Evolutionary conservation across 306 rosid species (phyloP).

Genomic region (Vicia villosa): DNA sequence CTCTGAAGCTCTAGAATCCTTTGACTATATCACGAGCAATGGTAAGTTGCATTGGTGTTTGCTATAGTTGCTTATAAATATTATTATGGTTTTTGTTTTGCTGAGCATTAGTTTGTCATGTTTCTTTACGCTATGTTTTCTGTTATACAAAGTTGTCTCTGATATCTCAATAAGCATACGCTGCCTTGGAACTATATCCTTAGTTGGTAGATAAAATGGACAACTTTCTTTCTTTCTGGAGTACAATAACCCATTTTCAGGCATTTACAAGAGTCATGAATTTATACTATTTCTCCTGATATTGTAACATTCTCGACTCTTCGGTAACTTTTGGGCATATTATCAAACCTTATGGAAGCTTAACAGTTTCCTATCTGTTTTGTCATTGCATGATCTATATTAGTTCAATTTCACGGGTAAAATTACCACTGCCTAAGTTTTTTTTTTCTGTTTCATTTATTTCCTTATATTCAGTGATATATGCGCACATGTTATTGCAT

Average conservation of each 20-base stretch:
- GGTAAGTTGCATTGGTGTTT: conserved; percentile 50
- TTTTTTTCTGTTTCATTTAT: background rate
- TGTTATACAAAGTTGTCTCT: conserved; percentile 8
- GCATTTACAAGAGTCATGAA: background rate
- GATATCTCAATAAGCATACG: conserved; percentile 4
- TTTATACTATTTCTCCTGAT: background rate
- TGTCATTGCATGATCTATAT: background rate
- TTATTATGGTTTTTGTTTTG: background rate
- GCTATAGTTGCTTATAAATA: background rate
- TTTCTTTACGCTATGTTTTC: conserved; percentile 11
- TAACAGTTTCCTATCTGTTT: background rate
- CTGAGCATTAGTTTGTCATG: background rate
- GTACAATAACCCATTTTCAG: background rate
- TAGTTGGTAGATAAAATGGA: conserved; percentile 4
- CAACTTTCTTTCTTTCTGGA: background rate
- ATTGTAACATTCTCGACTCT: background rate
- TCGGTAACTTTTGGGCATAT: background rate
- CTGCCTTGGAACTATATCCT: conserved; percentile 5
- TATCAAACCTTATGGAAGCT: background rate
- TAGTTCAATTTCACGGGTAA: conserved; percentile 10
- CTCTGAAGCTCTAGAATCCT: conserved; percentile 89
- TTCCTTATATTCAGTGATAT: background rate
- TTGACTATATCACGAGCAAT: conserved; percentile 89
- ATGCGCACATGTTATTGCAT: background rate
- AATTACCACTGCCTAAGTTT: background rate